Percentiles rank a stretch among this genome's conserved stretches.
Conservation (phyloP, 169 alveolate genomes). For the Eimeria sp. region DNA sequence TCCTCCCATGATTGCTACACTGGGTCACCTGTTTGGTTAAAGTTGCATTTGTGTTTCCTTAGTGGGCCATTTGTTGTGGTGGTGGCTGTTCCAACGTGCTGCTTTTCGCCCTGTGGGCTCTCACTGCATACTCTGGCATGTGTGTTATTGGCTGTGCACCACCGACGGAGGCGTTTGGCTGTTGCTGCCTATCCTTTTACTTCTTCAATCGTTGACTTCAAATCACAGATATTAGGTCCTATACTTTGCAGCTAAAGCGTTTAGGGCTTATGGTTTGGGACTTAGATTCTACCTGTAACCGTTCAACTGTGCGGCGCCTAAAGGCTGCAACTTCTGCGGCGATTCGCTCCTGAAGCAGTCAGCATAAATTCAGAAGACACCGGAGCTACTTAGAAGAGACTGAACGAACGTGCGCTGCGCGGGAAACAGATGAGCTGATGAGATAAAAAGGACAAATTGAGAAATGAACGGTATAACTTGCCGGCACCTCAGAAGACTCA, state of each 20-base stretch:
- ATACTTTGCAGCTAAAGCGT: background rate
- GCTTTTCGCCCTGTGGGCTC: background rate
- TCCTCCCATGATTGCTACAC: background rate
- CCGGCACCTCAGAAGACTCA: too few species aligned
- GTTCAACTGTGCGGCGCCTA: conserved; percentile 49
- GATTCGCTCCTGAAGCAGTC: conserved; percentile 41
- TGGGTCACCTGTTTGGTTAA: background rate
- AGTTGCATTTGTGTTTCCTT: background rate
- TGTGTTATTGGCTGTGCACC: background rate
- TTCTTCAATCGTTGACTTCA: background rate
- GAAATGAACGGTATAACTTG: too few species aligned
- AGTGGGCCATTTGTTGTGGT: background rate
- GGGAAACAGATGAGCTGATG: background rate
- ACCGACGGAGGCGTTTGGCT: background rate
- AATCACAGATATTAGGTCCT: background rate
- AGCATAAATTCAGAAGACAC: background rate
- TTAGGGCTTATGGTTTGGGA: background rate
- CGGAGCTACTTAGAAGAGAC: background rate
- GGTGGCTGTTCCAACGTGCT: background rate
- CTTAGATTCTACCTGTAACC: conserved; percentile 28
- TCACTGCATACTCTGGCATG: background rate
- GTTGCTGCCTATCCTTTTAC: background rate
- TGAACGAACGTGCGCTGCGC: background rate
- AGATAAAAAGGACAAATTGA: too few species aligned
- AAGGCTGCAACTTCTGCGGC: conserved; percentile 61